Percentiles rank a stretch among this genome's conserved stretches.
These are phyloP conservation scores for Fraxinus platypoda DNA, from an alignment of 305 asterid genomes.

Conservation along the genomic window DNA sequence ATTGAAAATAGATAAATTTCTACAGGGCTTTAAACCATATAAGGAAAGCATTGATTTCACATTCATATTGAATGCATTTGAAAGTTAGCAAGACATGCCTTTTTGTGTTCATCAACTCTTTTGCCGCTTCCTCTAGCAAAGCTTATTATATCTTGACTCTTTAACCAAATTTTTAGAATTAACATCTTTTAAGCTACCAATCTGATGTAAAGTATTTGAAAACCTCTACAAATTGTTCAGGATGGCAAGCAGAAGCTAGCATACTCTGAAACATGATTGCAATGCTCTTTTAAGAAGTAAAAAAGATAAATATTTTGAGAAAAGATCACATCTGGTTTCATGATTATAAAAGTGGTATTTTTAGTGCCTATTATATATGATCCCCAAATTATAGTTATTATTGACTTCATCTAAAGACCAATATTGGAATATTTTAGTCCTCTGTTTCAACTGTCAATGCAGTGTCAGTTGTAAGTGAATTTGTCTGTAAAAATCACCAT, in stretches of 20 bases:
- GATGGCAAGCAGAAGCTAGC: too few species aligned
- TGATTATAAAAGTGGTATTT: too few species aligned
- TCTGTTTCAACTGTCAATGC: not conserved
- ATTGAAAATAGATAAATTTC: constrained; percentile 1
- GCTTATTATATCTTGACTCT: not conserved
- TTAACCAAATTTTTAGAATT: not conserved
- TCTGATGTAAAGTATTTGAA: not conserved
- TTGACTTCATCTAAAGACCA: not conserved
- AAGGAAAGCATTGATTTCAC: not conserved
- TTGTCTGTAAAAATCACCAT: constrained; percentile 22
- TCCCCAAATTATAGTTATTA: too few species aligned
- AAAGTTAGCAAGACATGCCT: not conserved
- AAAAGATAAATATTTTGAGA: too few species aligned
- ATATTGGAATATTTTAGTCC: not conserved
- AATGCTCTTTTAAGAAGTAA: too few species aligned
- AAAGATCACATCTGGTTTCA: too few species aligned
- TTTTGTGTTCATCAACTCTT: not conserved
- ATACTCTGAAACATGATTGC: too few species aligned
- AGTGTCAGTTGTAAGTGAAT: not conserved
- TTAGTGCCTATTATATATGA: too few species aligned
- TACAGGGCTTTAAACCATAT: not conserved
- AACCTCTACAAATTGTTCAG: too few species aligned
- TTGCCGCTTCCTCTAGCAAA: not conserved
- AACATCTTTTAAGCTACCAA: not conserved
- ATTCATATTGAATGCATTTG: not conserved